A percentile compares a stretch with the other conserved stretches of the same genome.
Evolutionary conservation across 805 yeast genomes (phyloP).

Genomic region (Nakazawaea peltata): DNA sequence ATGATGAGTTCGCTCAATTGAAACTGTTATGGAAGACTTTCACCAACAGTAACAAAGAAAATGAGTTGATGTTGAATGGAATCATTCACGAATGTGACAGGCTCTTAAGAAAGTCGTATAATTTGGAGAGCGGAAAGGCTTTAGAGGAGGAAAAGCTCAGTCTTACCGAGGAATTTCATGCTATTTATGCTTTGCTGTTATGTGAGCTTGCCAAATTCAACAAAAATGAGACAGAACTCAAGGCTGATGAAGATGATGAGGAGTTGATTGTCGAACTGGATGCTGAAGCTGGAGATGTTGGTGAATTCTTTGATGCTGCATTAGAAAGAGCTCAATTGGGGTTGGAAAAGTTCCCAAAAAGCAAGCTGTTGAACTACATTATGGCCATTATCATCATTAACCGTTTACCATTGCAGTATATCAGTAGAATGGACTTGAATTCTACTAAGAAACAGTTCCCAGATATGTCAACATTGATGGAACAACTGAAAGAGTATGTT

Average conservation of each 20-base stretch:
- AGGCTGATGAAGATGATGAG: slow-evolving; percentile 16
- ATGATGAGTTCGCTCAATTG: slow-evolving; percentile 74
- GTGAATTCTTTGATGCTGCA: slow-evolving; percentile 61
- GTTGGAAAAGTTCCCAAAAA: slow-evolving; percentile 36
- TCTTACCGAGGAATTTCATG: slow-evolving; percentile 50
- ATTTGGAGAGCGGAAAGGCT: slow-evolving; percentile 18
- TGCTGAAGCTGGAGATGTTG: slow-evolving; percentile 21
- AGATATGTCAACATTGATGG: slow-evolving; percentile 31
- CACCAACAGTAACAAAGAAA: slow-evolving; percentile 44
- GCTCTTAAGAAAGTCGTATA: slow-evolving; percentile 41
- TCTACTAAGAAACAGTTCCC: slow-evolving; percentile 26
- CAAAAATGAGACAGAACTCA: slow-evolving; percentile 15
- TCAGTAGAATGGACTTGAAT: slow-evolving; percentile 40
- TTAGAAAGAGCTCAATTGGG: slow-evolving; percentile 63
- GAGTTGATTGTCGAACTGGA: slow-evolving; percentile 9
- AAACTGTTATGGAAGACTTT: slow-evolving; percentile 66
- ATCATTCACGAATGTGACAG: slow-evolving; percentile 90
- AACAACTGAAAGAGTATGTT: slow-evolving; percentile 38
- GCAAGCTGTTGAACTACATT: slow-evolving; percentile 40
- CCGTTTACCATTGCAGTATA: slow-evolving; percentile 50
- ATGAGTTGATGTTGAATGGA: slow-evolving; percentile 67
- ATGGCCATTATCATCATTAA: slow-evolving; percentile 47
- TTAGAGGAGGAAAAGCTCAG: slow-evolving; percentile 15
- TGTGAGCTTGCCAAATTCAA: slow-evolving; percentile 56
- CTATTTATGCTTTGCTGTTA: slow-evolving; percentile 67